phyloP scores from a whole-genome alignment of 345 rosid species.

The Excoecaria agallocha region DNA sequence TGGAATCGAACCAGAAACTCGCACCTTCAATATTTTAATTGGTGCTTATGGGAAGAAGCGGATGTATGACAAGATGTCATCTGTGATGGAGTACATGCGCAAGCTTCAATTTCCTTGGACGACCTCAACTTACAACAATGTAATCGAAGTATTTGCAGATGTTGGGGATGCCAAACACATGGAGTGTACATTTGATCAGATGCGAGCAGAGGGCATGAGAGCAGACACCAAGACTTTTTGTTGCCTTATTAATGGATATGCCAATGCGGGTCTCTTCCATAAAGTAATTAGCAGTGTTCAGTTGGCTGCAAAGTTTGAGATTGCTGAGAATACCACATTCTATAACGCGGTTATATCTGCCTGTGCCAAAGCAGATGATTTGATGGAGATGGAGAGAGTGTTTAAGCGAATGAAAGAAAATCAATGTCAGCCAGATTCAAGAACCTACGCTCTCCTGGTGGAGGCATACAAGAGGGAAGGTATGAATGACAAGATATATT shows the following conservation, averaged over 20 bases:
- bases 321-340: slow-evolving; percentile 64
- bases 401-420: slow-evolving; percentile 72
- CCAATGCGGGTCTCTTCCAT: slow-evolving; percentile 75
- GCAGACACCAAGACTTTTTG: slow-evolving; percentile 88
- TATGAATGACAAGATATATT: slow-evolving; percentile 76
- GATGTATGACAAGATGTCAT: slow-evolving; percentile 90
- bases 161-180: slow-evolving; percentile 84
- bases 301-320: slow-evolving; percentile 72
- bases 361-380: slow-evolving; percentile 72
- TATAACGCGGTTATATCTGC: slow-evolving; percentile 72
- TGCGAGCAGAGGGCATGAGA: slow-evolving; percentile 76
- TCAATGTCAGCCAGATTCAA: slow-evolving; percentile 51
- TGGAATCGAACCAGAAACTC: slow-evolving; percentile 82
- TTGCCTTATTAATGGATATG: slow-evolving; percentile 76
- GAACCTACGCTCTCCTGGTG: slow-evolving; percentile 63
- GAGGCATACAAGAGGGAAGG: slow-evolving; percentile 59
- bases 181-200: slow-evolving; percentile 82
- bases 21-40: slow-evolving; percentile 78
- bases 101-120: slow-evolving; percentile 93
- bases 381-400: slow-evolving; percentile 93
- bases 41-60: slow-evolving; percentile 86
- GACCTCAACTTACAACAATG: slow-evolving; percentile 79
- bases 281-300: slow-evolving; percentile 69
- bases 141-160: slow-evolving; percentile 87
- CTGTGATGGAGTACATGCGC: slow-evolving; percentile 91